phyloP scores from a whole-genome alignment of 768 basidiomycete genomes.

The Amylocystis lapponica region DNA sequence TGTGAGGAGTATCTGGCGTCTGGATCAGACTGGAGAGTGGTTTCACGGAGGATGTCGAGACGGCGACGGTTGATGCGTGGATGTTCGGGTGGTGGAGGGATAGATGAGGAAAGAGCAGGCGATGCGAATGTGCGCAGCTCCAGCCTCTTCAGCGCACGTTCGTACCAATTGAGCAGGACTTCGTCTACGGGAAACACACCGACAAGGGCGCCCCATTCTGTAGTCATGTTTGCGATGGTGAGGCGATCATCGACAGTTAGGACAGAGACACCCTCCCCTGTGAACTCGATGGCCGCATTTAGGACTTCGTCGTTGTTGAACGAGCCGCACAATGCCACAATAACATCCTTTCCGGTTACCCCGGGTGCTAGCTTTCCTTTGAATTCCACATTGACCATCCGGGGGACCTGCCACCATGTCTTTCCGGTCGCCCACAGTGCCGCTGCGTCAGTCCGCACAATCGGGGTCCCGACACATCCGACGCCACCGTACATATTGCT shows the following conservation, averaged over 20 bases:
- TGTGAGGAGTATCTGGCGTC: slow-evolving; percentile 81
- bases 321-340: slow-evolving; percentile 91
- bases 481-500: slow-evolving; percentile 99
- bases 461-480: slow-evolving; percentile 94
- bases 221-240: slow-evolving; percentile 99
- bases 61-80: slow-evolving; percentile 78
- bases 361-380: slow-evolving; percentile 77
- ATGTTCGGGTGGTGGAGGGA: slow-evolving; percentile 72
- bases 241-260: slow-evolving; percentile 88
- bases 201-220: slow-evolving; percentile 97
- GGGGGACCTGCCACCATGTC: slow-evolving; percentile 99
- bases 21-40: slow-evolving; percentile 60
- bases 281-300: slow-evolving; percentile 95
- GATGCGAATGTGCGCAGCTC: slow-evolving; percentile 72
- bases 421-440: slow-evolving; percentile 97
- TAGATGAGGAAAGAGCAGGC: slow-evolving; percentile 36
- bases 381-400: slow-evolving; percentile 93
- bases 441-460: slow-evolving; percentile 92
- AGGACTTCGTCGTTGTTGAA: slow-evolving; percentile 97
- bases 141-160: slow-evolving; percentile 59
- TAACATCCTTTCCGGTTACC: slow-evolving; percentile 97
- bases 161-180: slow-evolving; percentile 83
- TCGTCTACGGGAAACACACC: slow-evolving; percentile 94
- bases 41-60: slow-evolving; percentile 55
- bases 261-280: slow-evolving; percentile 76